Evolutionary conservation across 2,329 filamentous ascomycete species (phyloP).

Genomic region (Sclerotiophoma versabilis): DNA sequence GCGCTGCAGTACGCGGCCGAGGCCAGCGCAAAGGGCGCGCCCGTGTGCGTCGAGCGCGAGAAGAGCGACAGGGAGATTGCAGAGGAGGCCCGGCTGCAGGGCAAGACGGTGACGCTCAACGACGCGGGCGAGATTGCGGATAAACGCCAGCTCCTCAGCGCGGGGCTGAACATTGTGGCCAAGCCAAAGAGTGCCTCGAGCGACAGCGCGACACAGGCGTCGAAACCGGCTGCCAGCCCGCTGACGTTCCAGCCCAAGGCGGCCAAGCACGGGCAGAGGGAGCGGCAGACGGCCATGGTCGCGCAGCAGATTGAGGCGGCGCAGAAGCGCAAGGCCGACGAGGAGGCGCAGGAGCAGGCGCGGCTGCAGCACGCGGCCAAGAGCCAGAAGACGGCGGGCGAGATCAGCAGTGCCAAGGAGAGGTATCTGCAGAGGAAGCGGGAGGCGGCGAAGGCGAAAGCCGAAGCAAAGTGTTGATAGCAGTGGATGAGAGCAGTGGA

Average conservation of each 20-base stretch:
- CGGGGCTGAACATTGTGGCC: constrained; percentile 75
- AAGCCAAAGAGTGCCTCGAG: constrained; percentile 64
- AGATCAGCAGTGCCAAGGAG: constrained; percentile 80
- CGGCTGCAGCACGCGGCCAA: constrained; percentile 72
- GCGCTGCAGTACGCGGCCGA: constrained; percentile 69
- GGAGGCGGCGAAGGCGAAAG: constrained; percentile 75
- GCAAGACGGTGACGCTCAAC: constrained; percentile 72
- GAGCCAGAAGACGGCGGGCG: constrained; percentile 77
- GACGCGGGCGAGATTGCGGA: constrained; percentile 85
- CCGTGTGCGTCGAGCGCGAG: constrained; percentile 47
- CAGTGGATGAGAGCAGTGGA: no score
- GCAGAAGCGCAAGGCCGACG: constrained; percentile 73
- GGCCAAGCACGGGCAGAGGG: constrained; percentile 70
- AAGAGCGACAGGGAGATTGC: constrained; percentile 71
- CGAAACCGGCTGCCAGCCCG: constrained; percentile 24
- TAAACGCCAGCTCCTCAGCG: constrained; percentile 78
- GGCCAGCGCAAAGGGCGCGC: constrained; percentile 34
- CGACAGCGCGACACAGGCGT: background rate
- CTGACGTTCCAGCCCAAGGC: constrained; percentile 42
- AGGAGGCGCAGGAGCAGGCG: constrained; percentile 70
- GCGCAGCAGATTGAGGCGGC: constrained; percentile 77
- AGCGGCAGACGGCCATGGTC: constrained; percentile 80
- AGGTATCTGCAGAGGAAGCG: constrained; percentile 79
- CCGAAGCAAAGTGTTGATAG: no score
- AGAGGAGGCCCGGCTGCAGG: constrained; percentile 69